Conservation (phyloP, 345 rosid species). For the Lagerstroemia speciosa region DNA sequence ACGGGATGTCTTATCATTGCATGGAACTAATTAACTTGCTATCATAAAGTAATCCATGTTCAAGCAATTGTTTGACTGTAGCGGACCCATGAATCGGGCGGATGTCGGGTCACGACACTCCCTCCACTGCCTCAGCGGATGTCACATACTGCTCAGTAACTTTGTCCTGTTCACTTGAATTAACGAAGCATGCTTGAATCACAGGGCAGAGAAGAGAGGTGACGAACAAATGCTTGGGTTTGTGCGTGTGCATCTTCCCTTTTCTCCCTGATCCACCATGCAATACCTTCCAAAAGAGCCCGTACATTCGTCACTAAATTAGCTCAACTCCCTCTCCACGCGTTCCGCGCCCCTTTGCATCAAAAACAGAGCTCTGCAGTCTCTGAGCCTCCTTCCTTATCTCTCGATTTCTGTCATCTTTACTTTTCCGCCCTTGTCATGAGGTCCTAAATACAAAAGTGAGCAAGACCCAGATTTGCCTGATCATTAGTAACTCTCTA, state of each 20-base stretch:
- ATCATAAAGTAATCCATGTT: no score
- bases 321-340: slow-evolving; percentile 7
- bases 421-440: background rate
- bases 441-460: background rate
- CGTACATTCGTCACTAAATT: slow-evolving; percentile 9
- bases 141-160: background rate
- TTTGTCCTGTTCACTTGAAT: background rate
- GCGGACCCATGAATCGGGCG: background rate
- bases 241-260: background rate
- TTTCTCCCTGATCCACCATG: background rate
- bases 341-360: background rate
- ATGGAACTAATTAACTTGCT: no score
- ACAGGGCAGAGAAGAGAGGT: background rate
- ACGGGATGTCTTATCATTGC: no score
- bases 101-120: background rate
- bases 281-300: slow-evolving; percentile 13
- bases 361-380: slow-evolving; percentile 1
- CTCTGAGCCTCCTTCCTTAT: background rate
- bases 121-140: background rate
- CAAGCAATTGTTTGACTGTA: no score
- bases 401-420: background rate
- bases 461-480: background rate
- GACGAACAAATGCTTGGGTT: background rate
- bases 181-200: background rate
- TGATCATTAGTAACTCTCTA: background rate